Evolutionary conservation across 129 eudicot species (phyloP), one percentile per base, ranked within the genome.

Genomic region (Lonicera japonica): DNA sequence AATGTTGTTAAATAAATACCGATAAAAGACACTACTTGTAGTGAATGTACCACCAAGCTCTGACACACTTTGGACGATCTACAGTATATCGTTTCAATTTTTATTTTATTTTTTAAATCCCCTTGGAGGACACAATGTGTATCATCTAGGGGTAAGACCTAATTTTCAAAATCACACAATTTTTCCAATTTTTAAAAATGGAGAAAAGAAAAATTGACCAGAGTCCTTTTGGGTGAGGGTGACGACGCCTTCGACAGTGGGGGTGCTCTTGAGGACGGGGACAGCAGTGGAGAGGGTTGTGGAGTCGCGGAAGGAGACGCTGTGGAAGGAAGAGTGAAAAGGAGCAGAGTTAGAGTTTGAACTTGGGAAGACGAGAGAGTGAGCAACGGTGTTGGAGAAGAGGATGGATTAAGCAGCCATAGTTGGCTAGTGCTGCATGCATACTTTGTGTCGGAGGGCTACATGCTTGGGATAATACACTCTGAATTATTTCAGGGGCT

Each of bases 221-320:
- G 70, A 70, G 41, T 77, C 83, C n/a, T 87, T 90, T 79, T 91
- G 98, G 34, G 86, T 70, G 52, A 91, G 94, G 55, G 91, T 91
- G 65, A 80, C 98, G 51, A 91, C 90, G 62, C 98, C 98, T 79
- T 91, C 95, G 64, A 91, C 98, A 22, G 11, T 39, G 20, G 98
- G 84, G 17, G 82, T 84, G n/a, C 98, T 96, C 60, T 87, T 91
- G 40, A 91, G 94, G 39, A 91, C 98, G 14, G 96, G 95, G 46
- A 91, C 98, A 41, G 78, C 8, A 72, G 71, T 36, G 57, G 73
- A 66, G 56, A 94, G 69, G 67, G 82, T 24, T 73, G 73, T 64
- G 74, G 81, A 56, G 80, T 61, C 65, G 78, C 82, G 68, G 65
- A 86, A 70, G 9, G 95, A 74, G 36, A 77, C 64, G 38, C 95